These are phyloP conservation scores for Apiotrichum porosum DNA, from an alignment of 1,284 basidiomycete genomes.

Conservation along the genomic window DNA sequence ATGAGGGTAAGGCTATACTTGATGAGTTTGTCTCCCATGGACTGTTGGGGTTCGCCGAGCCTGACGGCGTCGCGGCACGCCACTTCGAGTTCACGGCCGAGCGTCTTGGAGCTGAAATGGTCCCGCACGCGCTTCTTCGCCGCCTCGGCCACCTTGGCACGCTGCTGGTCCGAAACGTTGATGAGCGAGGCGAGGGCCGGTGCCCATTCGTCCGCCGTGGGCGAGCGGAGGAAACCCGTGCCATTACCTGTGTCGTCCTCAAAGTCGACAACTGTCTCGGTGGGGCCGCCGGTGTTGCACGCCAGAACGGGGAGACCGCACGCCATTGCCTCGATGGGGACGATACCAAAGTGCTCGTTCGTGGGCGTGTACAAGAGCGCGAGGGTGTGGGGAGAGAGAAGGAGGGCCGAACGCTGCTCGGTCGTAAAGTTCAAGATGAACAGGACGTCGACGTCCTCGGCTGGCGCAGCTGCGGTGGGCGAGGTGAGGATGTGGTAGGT, in stretches of 20 bases:
- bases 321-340: conserved; percentile 90
- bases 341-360: conserved; percentile 97
- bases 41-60: conserved; percentile 35
- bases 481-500: conserved; percentile 54
- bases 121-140: conserved; percentile 59
- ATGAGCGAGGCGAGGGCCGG: conserved; percentile 62
- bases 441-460: conserved; percentile 59
- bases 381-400: conserved; percentile 60
- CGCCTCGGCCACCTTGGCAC: conserved; percentile 54
- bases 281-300: conserved; percentile 83
- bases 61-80: conserved; percentile 55
- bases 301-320: conserved; percentile 87
- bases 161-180: conserved; percentile 52
- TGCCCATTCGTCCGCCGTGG: conserved; percentile 64
- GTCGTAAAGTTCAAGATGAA: conserved; percentile 84
- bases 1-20: conserved; percentile 7
- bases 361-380: conserved; percentile 86
- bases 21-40: conserved; percentile 39
- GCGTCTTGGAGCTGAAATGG: conserved; percentile 59
- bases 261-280: conserved; percentile 73
- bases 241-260: not conserved
- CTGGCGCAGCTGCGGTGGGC: conserved; percentile 47
- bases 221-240: conserved; percentile 62
- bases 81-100: conserved; percentile 63
- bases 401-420: conserved; percentile 68